Evolutionary conservation across 768 basidiomycete species (phyloP).

Genomic region (Exidia glandulosa): DNA sequence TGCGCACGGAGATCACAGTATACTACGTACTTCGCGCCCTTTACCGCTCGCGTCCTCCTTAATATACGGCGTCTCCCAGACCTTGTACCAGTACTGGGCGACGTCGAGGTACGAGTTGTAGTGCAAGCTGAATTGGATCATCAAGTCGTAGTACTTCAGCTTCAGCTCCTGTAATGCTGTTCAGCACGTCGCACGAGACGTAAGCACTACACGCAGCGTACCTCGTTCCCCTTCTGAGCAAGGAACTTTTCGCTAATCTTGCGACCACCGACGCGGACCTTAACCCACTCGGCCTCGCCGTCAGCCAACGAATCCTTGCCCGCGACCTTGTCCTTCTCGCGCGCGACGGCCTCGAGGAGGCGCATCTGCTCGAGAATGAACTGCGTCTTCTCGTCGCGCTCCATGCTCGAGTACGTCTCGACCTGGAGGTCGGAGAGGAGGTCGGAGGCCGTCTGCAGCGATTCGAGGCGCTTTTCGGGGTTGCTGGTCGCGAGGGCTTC

Average conservation of each 20-base stretch:
- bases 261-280: slow-evolving; percentile 81
- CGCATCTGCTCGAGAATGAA: slow-evolving; percentile 98
- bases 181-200: not conserved
- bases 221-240: slow-evolving; percentile 82
- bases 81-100: slow-evolving; percentile 89
- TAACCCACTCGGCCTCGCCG: slow-evolving; percentile 86
- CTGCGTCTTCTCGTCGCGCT: slow-evolving; percentile 93
- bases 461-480: slow-evolving; percentile 39
- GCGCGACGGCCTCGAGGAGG: slow-evolving; percentile 65
- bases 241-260: slow-evolving; percentile 92
- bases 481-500: slow-evolving; percentile 49
- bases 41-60: slow-evolving; percentile 65
- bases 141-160: slow-evolving; percentile 89
- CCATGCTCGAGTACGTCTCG: slow-evolving; percentile 98
- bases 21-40: slow-evolving; percentile 46
- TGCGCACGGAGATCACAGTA: not conserved
- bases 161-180: slow-evolving; percentile 67
- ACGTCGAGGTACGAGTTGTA: slow-evolving; percentile 82
- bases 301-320: slow-evolving; percentile 40
- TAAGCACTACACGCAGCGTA: slow-evolving; percentile 21
- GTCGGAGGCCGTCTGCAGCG: slow-evolving; percentile 79
- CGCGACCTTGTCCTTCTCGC: slow-evolving; percentile 59
- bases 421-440: slow-evolving; percentile 91
- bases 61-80: slow-evolving; percentile 95
- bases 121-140: slow-evolving; percentile 90